Base-by-base conservation (phyloP, 805 yeast species). In the Candida maesae region DNA sequence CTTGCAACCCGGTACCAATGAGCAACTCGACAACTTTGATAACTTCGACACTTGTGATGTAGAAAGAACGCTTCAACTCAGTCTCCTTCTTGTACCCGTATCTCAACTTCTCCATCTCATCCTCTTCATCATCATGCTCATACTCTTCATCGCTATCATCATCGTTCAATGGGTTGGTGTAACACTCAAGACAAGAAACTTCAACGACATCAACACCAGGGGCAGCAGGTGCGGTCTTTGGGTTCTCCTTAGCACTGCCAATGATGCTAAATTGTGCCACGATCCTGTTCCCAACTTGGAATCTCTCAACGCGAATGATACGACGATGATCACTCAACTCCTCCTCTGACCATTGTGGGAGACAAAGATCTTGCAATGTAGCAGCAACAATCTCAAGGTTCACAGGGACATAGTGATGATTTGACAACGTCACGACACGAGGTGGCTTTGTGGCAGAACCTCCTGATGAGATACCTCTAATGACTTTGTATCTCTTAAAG, bases 11-110 rank as follows among this genome's bases (percentile, higher is more conserved):
- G 3, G 73, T 66, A 6, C 81, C 81, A 47, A 80, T 76, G 34
- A 80, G 56, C 38, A 78, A 56, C 59, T 80, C 85, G 23, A 80
- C 81, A 48, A 80, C 74, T 58, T 74, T 79, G 47, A 80, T 73
- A 16, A 80, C 84, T 53, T 80, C 86, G 26, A 80, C 84, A 41
- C 80, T 73, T 1, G 86, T 80, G 41, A 80, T 76, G 61, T 78
- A 79, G 55, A 53, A 60, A 7, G 42, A 38, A 24, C 53, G 48
- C 27, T 39, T 40, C 2, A 39, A 2, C 1, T 38, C 47, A 12
- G 47, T 23, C n/a, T 15, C 34, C 12, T 63, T 68, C 24, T 57
- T 50, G 17, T 54, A 58, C 26, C 53, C 60, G 3, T 44, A 35
- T n/a, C n/a, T n/a, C n/a, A n/a, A n/a, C n/a, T n/a, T n/a, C 46